phyloP scores from a whole-genome alignment of 1,139 yeast genomes.

The Candida sp. region DNA sequence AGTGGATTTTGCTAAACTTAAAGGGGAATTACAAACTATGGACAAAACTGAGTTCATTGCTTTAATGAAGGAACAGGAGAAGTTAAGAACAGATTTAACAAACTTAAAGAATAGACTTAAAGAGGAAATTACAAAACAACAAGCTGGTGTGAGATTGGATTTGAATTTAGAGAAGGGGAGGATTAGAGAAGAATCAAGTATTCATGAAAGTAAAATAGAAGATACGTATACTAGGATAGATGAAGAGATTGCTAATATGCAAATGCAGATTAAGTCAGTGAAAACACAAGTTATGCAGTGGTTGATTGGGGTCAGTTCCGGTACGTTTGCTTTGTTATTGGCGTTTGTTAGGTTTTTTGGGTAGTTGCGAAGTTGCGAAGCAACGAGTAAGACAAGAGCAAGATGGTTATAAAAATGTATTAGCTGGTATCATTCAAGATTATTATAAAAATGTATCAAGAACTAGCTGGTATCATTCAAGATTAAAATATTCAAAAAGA shows the following conservation, averaged over 20 bases:
- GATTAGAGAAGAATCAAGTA: slow-evolving; percentile 88
- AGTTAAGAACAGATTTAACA: slow-evolving; percentile 80
- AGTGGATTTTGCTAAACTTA: slow-evolving; percentile 91
- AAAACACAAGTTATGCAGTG: slow-evolving; percentile 97
- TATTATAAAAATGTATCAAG: no score
- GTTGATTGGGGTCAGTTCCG: slow-evolving; percentile 97
- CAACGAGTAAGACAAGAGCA: no score
- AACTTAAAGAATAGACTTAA: slow-evolving; percentile 79
- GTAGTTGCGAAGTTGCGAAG: slow-evolving; percentile 19
- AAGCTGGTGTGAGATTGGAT: slow-evolving; percentile 88
- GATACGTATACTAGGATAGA: slow-evolving; percentile 95
- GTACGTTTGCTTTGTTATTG: slow-evolving; percentile 90
- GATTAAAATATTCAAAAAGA: no score
- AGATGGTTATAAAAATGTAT: no score
- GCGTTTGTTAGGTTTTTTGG: slow-evolving; percentile 88
- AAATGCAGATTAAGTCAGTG: slow-evolving; percentile 90
- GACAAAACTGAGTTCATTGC: slow-evolving; percentile 85
- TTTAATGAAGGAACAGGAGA: slow-evolving; percentile 84
- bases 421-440: no score
- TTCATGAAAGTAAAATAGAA: slow-evolving; percentile 88
- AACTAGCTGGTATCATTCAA: no score
- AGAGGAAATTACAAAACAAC: slow-evolving; percentile 89
- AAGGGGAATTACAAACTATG: slow-evolving; percentile 85
- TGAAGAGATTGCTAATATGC: slow-evolving; percentile 92
- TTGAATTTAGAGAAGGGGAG: slow-evolving; percentile 92